Conservation (phyloP, 2,329 filamentous ascomycete genomes). For the Botrytis deweyae region DNA sequence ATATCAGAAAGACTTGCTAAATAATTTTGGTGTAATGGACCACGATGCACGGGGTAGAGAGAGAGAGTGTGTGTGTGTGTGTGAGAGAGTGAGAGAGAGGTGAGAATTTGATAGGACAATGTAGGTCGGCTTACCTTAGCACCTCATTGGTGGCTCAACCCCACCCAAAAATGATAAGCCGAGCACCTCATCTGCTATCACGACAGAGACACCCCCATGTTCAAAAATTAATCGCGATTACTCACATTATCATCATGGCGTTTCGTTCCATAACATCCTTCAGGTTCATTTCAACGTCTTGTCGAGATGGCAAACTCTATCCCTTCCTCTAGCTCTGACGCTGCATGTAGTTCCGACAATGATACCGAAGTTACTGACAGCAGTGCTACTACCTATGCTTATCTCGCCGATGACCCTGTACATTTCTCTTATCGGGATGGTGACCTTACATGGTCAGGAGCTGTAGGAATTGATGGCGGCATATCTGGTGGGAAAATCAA, state of each 20-base stretch:
- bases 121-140: not conserved
- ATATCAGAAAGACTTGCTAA: not conserved
- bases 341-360: conserved; percentile 18
- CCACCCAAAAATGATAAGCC: conserved; percentile 2
- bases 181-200: conserved; percentile 13
- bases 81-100: not conserved
- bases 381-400: conserved; percentile 22
- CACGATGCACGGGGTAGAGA: not conserved
- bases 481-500: conserved; percentile 28
- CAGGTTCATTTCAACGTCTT: not conserved
- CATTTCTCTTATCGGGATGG: conserved; percentile 27
- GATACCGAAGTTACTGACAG: conserved; percentile 23
- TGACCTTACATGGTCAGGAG: conserved; percentile 22
- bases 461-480: conserved; percentile 5
- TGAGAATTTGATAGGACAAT: not conserved
- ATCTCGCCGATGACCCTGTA: conserved; percentile 17
- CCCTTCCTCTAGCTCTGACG: conserved; percentile 22
- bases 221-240: not conserved
- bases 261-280: not conserved
- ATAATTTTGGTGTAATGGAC: not conserved
- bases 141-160: not conserved
- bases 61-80: too few species aligned
- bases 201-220: conserved; percentile 6
- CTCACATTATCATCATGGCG: conserved; percentile 7
- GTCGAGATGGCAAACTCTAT: conserved; percentile 17